phyloP scores from a whole-genome alignment of 768 basidiomycete genomes.

The Asterophora lycoperdoides region DNA sequence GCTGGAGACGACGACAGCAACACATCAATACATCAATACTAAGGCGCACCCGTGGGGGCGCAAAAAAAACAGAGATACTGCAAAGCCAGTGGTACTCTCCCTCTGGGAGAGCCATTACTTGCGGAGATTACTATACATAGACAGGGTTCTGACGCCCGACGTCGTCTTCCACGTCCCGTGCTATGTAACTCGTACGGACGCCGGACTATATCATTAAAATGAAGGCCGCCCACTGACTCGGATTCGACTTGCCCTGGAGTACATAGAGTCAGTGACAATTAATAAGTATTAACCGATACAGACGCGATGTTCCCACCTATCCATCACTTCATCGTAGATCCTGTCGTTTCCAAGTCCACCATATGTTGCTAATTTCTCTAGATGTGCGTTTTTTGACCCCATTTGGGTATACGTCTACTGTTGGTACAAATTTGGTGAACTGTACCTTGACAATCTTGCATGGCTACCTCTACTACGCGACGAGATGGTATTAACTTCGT shows the following conservation, averaged over 20 bases:
- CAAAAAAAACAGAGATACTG: no score
- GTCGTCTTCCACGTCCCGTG: background rate
- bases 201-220: slow-evolving; percentile 6
- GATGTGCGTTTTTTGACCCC: slow-evolving; percentile 15
- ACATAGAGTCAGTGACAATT: no score
- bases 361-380: slow-evolving; percentile 14
- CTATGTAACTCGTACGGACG: no score
- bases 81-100: background rate
- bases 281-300: slow-evolving; percentile 17
- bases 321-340: slow-evolving; percentile 21
- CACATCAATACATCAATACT: slow-evolving; percentile 14
- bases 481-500: slow-evolving; percentile 23
- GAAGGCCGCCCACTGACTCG: slow-evolving; percentile 10
- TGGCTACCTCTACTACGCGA: slow-evolving; percentile 31
- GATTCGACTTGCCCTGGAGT: slow-evolving; percentile 12
- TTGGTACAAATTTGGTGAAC: slow-evolving; percentile 17
- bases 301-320: slow-evolving; percentile 10
- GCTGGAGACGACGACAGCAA: slow-evolving; percentile 11
- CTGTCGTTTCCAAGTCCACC: slow-evolving; percentile 27
- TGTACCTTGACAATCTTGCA: slow-evolving; percentile 31
- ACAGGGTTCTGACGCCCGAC: no score
- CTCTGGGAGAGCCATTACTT: no score
- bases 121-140: no score
- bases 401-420: slow-evolving; percentile 17
- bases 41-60: slow-evolving; percentile 3